Evolutionary conservation across 345 rosid genomes (phyloP).

Genomic region (Gossypioides kirkii): DNA sequence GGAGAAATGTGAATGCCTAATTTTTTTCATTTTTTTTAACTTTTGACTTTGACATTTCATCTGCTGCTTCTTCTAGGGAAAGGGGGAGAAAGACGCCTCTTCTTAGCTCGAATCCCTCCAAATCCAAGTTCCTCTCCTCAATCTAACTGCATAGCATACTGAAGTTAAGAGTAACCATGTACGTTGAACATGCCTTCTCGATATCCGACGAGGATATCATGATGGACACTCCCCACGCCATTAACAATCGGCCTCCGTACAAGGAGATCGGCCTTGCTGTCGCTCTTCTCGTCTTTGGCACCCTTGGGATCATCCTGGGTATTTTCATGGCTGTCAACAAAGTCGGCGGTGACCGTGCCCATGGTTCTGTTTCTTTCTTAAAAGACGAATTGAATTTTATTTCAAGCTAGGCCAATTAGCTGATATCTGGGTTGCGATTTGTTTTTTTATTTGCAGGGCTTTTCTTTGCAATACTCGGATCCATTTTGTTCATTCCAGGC

Average conservation of each 20-base stretch:
- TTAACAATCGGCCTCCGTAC: slow-evolving; percentile 76
- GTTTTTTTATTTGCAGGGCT: slow-evolving; percentile 47
- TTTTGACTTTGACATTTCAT: no score
- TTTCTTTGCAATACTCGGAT: slow-evolving; percentile 82
- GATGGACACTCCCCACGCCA: slow-evolving; percentile 58
- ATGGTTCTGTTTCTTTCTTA: slow-evolving; percentile 39
- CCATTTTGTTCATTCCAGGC: slow-evolving; percentile 83
- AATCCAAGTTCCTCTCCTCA: no score
- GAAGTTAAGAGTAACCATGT: slow-evolving; percentile 10
- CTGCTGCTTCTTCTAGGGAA: no score
- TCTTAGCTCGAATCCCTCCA: no score
- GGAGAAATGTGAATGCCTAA: no score
- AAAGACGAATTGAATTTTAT: neutral
- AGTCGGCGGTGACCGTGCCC: slow-evolving; percentile 87
- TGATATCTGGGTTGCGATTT: neutral
- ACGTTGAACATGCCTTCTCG: slow-evolving; percentile 95
- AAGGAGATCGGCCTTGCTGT: slow-evolving; percentile 93
- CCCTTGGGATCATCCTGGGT: slow-evolving; percentile 66
- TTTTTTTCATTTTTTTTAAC: no score
- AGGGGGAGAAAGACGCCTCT: no score
- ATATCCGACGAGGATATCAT: slow-evolving; percentile 88
- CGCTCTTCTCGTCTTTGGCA: slow-evolving; percentile 80
- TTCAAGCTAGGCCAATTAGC: neutral
- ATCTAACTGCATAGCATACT: neutral
- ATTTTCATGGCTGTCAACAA: slow-evolving; percentile 62